Percentiles rank a stretch among this genome's conserved stretches.
Evolutionary conservation across 2,329 filamentous ascomycete species (phyloP).

Genomic region (Akanthomyces muscarius): DNA sequence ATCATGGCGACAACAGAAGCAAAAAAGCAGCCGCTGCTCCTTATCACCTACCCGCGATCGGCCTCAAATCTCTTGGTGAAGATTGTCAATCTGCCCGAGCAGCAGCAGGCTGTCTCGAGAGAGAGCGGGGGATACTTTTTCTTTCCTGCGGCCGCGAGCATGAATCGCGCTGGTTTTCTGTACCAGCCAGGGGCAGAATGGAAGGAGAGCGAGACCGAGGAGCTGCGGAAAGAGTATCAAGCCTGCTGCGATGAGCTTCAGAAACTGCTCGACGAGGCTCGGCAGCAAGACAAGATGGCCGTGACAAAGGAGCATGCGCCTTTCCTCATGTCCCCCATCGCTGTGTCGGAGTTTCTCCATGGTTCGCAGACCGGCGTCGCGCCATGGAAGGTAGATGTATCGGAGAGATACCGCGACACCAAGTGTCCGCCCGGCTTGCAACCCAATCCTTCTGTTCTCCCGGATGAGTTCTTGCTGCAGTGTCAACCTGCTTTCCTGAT

Average conservation of each 20-base stretch:
- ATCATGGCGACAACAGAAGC: background rate
- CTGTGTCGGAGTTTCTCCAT: background rate
- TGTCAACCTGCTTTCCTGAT: constrained; percentile 34
- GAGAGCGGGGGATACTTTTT: constrained; percentile 1
- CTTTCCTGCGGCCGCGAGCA: background rate
- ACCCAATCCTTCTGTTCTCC: constrained; percentile 31
- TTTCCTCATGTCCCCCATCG: background rate
- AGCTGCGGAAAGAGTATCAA: background rate
- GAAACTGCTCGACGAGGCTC: background rate
- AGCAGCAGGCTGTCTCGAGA: background rate
- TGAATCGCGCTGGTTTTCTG: background rate
- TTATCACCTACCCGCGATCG: background rate
- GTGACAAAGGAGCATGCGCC: background rate
- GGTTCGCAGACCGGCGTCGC: background rate
- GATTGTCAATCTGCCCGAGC: background rate
- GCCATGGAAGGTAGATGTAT: background rate
- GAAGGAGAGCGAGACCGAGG: background rate
- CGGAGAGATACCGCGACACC: background rate
- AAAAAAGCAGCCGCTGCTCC: background rate
- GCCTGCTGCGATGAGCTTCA: background rate
- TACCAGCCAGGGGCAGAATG: background rate
- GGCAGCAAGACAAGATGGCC: background rate
- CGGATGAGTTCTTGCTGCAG: constrained; percentile 32
- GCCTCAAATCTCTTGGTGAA: background rate
- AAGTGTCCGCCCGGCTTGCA: background rate